A percentile compares a stretch with the other conserved stretches of the same genome.
Evolutionary conservation across 495 filamentous ascomycete species (phyloP).

Genomic region (Sordaria brevicollis): DNA sequence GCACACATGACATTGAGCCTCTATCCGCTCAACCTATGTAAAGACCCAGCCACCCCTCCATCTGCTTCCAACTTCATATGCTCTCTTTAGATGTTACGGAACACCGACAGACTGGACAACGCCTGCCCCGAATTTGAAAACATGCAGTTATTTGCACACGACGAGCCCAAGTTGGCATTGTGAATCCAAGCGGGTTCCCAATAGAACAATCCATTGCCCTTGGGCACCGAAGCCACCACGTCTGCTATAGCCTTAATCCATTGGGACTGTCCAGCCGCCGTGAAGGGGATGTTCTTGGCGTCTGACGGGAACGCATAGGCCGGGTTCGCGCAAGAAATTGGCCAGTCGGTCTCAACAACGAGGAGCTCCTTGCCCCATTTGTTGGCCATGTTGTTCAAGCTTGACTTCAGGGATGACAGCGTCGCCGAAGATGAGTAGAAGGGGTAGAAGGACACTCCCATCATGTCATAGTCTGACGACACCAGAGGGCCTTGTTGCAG

Average conservation of each 20-base stretch:
- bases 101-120: conserved; percentile 23
- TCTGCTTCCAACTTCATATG: background rate
- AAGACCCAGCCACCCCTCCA: no score
- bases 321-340: conserved; percentile 46
- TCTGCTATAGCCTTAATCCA: conserved; percentile 46
- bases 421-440: conserved; percentile 50
- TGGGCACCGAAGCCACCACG: conserved; percentile 39
- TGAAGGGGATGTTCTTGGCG: conserved; percentile 46
- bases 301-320: conserved; percentile 48
- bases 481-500: conserved; percentile 41
- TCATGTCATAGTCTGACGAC: conserved; percentile 52
- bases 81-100: conserved; percentile 11
- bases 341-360: conserved; percentile 62
- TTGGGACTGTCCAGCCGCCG: conserved; percentile 46
- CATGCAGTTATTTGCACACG: conserved; percentile 38
- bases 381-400: conserved; percentile 47
- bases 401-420: conserved; percentile 42
- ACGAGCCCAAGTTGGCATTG: conserved; percentile 49
- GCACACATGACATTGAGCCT: background rate
- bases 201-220: conserved; percentile 51
- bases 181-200: conserved; percentile 65
- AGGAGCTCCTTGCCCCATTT: conserved; percentile 50
- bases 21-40: background rate
- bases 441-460: conserved; percentile 63
- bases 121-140: conserved; percentile 25